phyloP scores from a whole-genome alignment of 352 stramenopile species.

The Globisporangium spiculum region DNA sequence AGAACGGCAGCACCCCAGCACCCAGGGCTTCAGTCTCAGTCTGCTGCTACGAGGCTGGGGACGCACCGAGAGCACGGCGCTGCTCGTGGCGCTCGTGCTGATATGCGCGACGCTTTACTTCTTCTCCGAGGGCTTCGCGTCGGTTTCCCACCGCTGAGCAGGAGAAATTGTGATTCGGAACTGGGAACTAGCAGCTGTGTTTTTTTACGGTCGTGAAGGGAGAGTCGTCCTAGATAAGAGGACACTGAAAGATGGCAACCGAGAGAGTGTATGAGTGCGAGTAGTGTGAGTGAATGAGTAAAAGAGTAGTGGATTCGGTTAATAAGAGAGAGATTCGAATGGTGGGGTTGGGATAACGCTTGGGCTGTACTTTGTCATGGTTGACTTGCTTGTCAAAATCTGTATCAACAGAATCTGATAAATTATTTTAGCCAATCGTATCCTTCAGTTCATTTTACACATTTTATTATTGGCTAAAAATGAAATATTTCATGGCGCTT shows the following conservation, averaged over 20 bases:
- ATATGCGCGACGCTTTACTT: slow-evolving; percentile 19
- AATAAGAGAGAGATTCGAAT: too few relatives aligned
- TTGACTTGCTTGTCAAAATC: not conserved
- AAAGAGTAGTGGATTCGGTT: too few relatives aligned
- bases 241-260: too few relatives aligned
- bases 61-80: not conserved
- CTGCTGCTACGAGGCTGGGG: slow-evolving; percentile 1
- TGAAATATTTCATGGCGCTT: not conserved
- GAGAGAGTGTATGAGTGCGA: too few relatives aligned
- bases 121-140: slow-evolving; percentile 8
- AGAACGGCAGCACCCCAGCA: not conserved
- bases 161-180: not conserved
- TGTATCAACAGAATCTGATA: not conserved
- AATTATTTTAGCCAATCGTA: not conserved
- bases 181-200: not conserved
- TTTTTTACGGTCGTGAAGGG: not conserved
- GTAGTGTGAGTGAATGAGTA: too few relatives aligned
- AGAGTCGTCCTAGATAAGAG: too few relatives aligned
- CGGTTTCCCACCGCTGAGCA: not conserved
- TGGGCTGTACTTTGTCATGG: too few relatives aligned
- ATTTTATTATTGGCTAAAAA: not conserved
- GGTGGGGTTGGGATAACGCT: not conserved
- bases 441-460: not conserved
- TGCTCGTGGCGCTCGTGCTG: slow-evolving; percentile 19
- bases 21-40: not conserved